Percentiles rank a stretch among this genome's conserved stretches.
Evolutionary conservation across 2,329 filamentous ascomycete genomes (phyloP).

Genomic region (Sarocladium strictum): DNA sequence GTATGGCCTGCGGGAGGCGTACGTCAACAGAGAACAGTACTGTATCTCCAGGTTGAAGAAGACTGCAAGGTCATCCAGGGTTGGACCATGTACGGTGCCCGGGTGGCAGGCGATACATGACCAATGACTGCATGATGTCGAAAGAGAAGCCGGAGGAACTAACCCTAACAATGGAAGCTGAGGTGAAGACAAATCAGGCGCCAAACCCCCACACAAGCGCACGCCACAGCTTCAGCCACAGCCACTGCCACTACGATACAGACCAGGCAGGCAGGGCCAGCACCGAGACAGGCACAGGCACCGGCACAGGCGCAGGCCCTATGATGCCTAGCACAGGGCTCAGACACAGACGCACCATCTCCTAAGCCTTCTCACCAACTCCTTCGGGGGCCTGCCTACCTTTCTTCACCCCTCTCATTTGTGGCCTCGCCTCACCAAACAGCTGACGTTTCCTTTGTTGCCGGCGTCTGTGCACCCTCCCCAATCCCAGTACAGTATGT

Average conservation of each 20-base stretch:
- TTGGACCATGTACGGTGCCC: no score
- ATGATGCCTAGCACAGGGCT: no score
- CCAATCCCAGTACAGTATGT: background rate
- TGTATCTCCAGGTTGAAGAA: background rate
- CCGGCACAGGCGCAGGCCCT: background rate
- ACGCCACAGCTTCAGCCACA: slow-evolving; percentile 2
- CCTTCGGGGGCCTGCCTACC: background rate
- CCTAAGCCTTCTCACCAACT: background rate
- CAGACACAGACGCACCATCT: background rate
- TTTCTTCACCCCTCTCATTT: slow-evolving; percentile 1
- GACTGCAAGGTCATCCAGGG: no score
- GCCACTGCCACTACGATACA: no score
- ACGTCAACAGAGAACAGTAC: background rate
- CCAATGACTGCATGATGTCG: no score
- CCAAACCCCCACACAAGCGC: background rate
- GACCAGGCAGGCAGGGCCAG: no score
- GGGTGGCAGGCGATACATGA: no score
- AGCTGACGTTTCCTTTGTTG: background rate
- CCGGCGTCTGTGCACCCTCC: background rate
- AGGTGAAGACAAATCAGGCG: background rate
- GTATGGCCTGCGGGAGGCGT: no score
- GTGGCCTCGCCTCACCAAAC: background rate
- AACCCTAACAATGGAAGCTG: background rate
- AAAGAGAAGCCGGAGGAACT: no score
- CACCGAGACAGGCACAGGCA: background rate